Percentiles rank a stretch among this genome's conserved stretches.
Conservation (phyloP, 495 filamentous ascomycete species). For the Penicillium odoratum region DNA sequence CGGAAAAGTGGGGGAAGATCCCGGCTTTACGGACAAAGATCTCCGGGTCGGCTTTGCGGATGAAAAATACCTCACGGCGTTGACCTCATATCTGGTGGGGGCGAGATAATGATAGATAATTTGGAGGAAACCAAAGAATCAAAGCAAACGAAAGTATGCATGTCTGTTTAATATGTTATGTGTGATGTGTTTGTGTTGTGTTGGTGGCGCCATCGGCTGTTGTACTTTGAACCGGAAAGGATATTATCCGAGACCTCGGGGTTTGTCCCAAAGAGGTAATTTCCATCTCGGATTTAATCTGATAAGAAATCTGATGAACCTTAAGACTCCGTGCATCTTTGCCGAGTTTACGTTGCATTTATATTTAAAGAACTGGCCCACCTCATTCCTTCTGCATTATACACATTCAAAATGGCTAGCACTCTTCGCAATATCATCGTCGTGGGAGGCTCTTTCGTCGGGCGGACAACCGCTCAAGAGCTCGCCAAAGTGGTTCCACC, state of each 20-base stretch:
- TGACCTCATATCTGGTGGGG: too few relatives aligned
- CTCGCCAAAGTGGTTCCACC: slow-evolving; percentile 36
- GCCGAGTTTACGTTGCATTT: neutral
- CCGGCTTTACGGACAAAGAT: too few relatives aligned
- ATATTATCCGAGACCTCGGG: slow-evolving; percentile 19
- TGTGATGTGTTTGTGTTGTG: too few relatives aligned
- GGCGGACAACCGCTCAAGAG: slow-evolving; percentile 40
- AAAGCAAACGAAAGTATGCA: too few relatives aligned
- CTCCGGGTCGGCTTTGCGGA: too few relatives aligned
- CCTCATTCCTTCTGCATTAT: neutral
- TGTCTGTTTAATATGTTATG: too few relatives aligned
- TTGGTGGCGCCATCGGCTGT: slow-evolving; percentile 20
- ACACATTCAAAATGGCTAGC: slow-evolving; percentile 20
- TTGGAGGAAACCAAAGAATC: too few relatives aligned
- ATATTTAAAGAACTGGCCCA: too few relatives aligned
- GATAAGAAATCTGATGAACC: slow-evolving; percentile 21
- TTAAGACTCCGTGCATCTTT: neutral
- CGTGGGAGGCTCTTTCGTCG: slow-evolving; percentile 45
- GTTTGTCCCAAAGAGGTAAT: slow-evolving; percentile 15
- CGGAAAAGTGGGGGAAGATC: too few relatives aligned
- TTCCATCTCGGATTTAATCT: slow-evolving; percentile 25
- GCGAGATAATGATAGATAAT: too few relatives aligned
- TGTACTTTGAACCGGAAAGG: slow-evolving; percentile 10
- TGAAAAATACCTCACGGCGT: too few relatives aligned
- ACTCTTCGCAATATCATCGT: slow-evolving; percentile 42